Evolutionary conservation across 768 basidiomycete species (phyloP), one percentile per base, ranked within the genome.

Genomic region (Cyclocybe aegerita): DNA sequence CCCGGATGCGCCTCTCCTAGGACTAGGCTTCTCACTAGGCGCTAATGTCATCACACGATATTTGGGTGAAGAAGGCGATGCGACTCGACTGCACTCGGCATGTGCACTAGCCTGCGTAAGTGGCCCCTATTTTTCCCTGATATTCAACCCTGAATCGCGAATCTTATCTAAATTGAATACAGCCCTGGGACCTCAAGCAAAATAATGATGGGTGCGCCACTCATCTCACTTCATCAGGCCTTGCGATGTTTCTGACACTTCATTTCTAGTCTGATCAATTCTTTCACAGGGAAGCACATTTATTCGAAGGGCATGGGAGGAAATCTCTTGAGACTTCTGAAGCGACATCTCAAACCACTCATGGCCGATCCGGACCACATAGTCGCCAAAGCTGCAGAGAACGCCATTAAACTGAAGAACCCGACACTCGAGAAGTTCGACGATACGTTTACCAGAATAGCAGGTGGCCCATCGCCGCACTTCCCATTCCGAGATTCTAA

Each of bases 11-110:
- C 90, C 87, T 3, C 71, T 98, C 34, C 69, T 96, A 12, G 96
- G 90, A 10, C 69, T 97, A 8, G 93, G 95, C 6, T 98, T 96
- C 74, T 97, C 93, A 4, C 80, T 99, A 34, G 97, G 96, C 38
- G 90, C 94, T 38, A 93, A 91, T 64, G 88, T 98, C 33, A 70
- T 98, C 58, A 88, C 93, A 32, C 80, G 91, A 54, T 97, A 97
- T 66, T 71, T 95, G 44, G 93, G 88, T 4, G 88, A 96, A 69
- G 89, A 96, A 63, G 85, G 88, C 10, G 73, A 73, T 34, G 60
- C 71, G 15, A 80, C 82, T 60, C 79, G 87, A 52, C 65, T 93
- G 31, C 68, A 68, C 46, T 81, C 85, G 4, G 88, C 81, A 30
- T 86, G 85, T 69, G 81, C 78, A 12, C 70, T 93, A 12, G 90